These are phyloP conservation scores for Penicillium flavigenum DNA, from an alignment of 495 filamentous ascomycete species.

Conservation along the genomic window DNA sequence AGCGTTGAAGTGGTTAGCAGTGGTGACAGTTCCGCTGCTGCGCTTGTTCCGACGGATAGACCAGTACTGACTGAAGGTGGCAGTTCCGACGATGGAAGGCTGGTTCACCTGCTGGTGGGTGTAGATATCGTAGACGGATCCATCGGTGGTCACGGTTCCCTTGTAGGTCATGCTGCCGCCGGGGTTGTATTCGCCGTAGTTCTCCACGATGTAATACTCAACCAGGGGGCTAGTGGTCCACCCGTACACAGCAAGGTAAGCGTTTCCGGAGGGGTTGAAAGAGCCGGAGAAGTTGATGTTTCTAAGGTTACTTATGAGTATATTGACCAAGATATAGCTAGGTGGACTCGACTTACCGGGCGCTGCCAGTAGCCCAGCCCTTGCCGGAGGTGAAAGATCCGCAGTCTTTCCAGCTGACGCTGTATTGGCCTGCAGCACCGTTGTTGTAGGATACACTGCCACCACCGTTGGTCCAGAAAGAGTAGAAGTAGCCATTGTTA, in stretches of 20 bases:
- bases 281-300: constrained; percentile 54
- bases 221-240: constrained; percentile 62
- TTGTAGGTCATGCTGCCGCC: constrained; percentile 44
- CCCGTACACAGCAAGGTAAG: constrained; percentile 62
- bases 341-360: constrained; percentile 32
- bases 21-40: constrained; percentile 52
- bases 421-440: constrained; percentile 55
- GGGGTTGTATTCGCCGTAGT: constrained; percentile 56
- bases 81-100: constrained; percentile 58
- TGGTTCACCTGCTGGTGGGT: constrained; percentile 57
- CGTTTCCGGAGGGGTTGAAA: constrained; percentile 57
- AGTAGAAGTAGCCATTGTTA: constrained; percentile 61
- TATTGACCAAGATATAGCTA: not conserved
- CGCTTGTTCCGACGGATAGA: constrained; percentile 56
- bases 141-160: constrained; percentile 59
- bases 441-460: constrained; percentile 58
- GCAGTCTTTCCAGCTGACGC: constrained; percentile 51
- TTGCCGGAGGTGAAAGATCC: constrained; percentile 64
- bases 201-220: constrained; percentile 66
- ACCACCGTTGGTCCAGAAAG: constrained; percentile 60
- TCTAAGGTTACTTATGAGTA: constrained; percentile 25
- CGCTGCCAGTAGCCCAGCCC: constrained; percentile 57
- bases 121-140: constrained; percentile 64
- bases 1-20: constrained; percentile 61
- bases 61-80: constrained; percentile 63